A percentile compares a stretch with the other conserved stretches of the same genome.
Evolutionary conservation across 73 alveolate genomes (phyloP).

Genomic region (Paramecium octaurelia): DNA sequence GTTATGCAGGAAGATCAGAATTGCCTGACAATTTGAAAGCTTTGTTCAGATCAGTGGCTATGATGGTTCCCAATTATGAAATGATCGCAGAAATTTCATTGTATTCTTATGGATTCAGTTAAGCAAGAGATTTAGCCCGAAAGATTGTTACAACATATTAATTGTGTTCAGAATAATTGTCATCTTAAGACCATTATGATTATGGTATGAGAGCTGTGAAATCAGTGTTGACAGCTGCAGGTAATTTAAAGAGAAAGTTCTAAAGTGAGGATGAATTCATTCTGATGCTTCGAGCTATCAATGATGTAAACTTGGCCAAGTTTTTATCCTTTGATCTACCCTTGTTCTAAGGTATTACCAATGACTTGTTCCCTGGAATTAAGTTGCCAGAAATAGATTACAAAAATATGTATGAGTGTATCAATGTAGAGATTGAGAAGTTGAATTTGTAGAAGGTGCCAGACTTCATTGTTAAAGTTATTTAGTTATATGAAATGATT

Average conservation of each 20-base stretch:
- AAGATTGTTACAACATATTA: conserved; percentile 94
- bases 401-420: conserved; percentile 83
- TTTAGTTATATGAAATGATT: conserved; percentile 98
- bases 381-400: conserved; percentile 97
- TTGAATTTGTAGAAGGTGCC: conserved; percentile 87
- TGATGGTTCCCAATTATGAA: conserved; percentile 98
- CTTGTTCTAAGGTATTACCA: conserved; percentile 93
- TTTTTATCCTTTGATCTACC: conserved; percentile 97
- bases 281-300: conserved; percentile 96
- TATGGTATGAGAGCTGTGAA: conserved; percentile 98
- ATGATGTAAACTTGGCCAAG: conserved; percentile 98
- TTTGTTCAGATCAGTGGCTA: conserved; percentile 96
- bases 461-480: conserved; percentile 93
- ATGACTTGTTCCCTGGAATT: conserved; percentile 98
- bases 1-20: conserved; percentile 97
- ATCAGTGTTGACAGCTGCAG: conserved; percentile 95
- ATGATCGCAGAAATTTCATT: conserved; percentile 97
- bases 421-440: conserved; percentile 74
- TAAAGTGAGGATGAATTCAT: conserved; percentile 93
- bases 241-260: conserved; percentile 93
- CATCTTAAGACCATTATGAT: conserved; percentile 96
- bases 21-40: conserved; percentile 97
- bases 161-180: conserved; percentile 95
- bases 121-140: conserved; percentile 92
- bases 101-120: conserved; percentile 95